These are phyloP conservation scores for Haplosporangium sp. DNA, from an alignment of 371 early-diverging fungal genomes.

Conservation along the genomic window DNA sequence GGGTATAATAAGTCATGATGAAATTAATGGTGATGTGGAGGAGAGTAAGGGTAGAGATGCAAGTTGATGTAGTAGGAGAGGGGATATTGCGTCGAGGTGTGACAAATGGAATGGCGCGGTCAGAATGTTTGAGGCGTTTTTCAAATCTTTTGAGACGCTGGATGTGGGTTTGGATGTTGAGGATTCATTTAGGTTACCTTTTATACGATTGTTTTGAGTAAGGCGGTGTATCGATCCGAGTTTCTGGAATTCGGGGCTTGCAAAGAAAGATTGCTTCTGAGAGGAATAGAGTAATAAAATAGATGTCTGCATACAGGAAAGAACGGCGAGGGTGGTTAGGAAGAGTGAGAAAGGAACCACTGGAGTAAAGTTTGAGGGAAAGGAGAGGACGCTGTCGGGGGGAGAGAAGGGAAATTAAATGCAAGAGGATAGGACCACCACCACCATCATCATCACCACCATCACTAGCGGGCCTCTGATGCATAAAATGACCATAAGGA, in stretches of 20 bases:
- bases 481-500: background rate
- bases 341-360: background rate
- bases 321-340: background rate
- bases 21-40: background rate
- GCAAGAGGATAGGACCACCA: background rate
- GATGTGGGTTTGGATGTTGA: too few relatives aligned
- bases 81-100: background rate
- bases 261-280: background rate
- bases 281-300: background rate
- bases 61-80: background rate
- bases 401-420: background rate
- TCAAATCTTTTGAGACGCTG: too few relatives aligned
- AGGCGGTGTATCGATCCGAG: background rate
- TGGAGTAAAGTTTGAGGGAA: background rate
- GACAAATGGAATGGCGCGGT: background rate
- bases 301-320: background rate
- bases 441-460: background rate
- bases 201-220: background rate
- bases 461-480: background rate
- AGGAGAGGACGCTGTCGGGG: background rate
- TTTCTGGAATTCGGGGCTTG: slow-evolving; percentile 1
- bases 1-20: slow-evolving; percentile 26
- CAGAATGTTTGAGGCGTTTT: background rate
- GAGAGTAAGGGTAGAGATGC: slow-evolving; percentile 3
- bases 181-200: background rate